phyloP scores from a whole-genome alignment of 2,329 filamentous ascomycete species.

The Paecilomyces fulvus region DNA sequence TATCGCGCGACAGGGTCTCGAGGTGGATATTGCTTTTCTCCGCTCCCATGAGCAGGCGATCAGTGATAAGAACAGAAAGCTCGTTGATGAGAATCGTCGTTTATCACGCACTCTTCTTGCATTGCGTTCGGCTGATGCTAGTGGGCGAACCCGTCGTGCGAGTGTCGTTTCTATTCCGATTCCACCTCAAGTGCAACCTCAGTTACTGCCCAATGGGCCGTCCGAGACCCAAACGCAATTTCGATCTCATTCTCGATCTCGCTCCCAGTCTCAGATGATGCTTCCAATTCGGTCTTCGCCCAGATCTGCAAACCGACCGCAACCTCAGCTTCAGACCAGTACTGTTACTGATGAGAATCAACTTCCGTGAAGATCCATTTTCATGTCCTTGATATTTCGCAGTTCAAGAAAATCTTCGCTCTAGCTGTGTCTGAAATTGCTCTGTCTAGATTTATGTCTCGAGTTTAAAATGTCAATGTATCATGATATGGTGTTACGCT shows the following conservation, averaged over 20 bases:
- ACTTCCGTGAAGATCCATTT: not conserved
- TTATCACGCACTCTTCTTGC: not conserved
- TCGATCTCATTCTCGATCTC: not conserved
- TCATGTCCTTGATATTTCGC: not conserved
- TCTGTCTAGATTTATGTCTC: not conserved
- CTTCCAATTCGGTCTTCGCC: not conserved
- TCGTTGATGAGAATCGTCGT: constrained; percentile 4
- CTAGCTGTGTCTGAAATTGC: not conserved
- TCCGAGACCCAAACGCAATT: not conserved
- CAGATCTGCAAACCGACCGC: not conserved
- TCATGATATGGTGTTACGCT: not conserved
- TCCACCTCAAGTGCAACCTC: not conserved
- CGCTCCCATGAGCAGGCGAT: constrained; percentile 4
- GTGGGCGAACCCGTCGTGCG: not conserved
- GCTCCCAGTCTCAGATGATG: not conserved
- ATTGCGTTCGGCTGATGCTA: not conserved
- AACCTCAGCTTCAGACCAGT: not conserved
- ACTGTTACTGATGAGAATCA: not conserved
- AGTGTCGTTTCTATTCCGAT: not conserved
- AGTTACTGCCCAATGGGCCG: not conserved
- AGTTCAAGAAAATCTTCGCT: not conserved
- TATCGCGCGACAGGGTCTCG: constrained; percentile 4
- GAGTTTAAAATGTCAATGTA: not conserved
- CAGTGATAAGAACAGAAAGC: constrained; percentile 5
- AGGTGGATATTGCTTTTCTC: constrained; percentile 7